Conservation (phyloP, 2,329 filamentous ascomycete genomes). For the Delphinella strobiligena region DNA sequence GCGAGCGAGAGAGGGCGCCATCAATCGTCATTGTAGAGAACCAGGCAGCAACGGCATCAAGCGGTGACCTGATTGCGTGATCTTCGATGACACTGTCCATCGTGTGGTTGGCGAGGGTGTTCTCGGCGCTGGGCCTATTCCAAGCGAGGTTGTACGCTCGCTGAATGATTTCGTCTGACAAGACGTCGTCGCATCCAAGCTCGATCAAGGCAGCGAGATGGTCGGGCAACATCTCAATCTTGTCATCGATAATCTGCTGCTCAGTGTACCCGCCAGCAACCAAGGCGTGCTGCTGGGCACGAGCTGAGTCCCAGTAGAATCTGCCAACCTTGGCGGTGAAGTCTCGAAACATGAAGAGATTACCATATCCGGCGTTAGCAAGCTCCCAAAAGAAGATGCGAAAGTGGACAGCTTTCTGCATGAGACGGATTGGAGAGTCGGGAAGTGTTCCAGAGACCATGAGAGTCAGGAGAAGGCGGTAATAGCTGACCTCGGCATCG, state of each 20-base stretch:
- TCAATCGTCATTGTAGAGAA: conserved; percentile 68
- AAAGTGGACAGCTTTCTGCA: conserved; percentile 86
- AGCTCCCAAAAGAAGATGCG: conserved; percentile 78
- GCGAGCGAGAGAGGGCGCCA: conserved; percentile 50
- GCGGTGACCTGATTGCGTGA: conserved; percentile 67
- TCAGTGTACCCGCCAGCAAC: conserved; percentile 15
- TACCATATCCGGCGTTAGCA: conserved; percentile 52
- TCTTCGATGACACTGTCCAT: conserved; percentile 81
- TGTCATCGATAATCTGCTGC: conserved; percentile 25
- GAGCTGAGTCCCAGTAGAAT: conserved; percentile 71
- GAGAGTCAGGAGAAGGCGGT: conserved; percentile 71
- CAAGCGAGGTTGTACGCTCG: conserved; percentile 83
- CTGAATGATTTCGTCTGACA: conserved; percentile 66
- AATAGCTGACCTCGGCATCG: conserved; percentile 79
- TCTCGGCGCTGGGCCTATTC: conserved; percentile 64
- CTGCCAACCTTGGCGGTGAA: conserved; percentile 63
- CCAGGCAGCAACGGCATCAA: conserved; percentile 88
- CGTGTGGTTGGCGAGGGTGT: conserved; percentile 53
- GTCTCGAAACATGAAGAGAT: conserved; percentile 52
- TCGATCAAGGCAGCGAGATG: conserved; percentile 67
- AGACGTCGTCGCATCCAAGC: conserved; percentile 68
- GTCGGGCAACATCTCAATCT: conserved; percentile 58
- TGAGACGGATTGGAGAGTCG: conserved; percentile 67
- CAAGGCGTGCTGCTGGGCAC: conserved; percentile 42
- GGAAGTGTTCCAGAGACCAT: conserved; percentile 81